phyloP scores from a whole-genome alignment of 371 early-diverging fungal species.

The Mortierella sp. region DNA sequence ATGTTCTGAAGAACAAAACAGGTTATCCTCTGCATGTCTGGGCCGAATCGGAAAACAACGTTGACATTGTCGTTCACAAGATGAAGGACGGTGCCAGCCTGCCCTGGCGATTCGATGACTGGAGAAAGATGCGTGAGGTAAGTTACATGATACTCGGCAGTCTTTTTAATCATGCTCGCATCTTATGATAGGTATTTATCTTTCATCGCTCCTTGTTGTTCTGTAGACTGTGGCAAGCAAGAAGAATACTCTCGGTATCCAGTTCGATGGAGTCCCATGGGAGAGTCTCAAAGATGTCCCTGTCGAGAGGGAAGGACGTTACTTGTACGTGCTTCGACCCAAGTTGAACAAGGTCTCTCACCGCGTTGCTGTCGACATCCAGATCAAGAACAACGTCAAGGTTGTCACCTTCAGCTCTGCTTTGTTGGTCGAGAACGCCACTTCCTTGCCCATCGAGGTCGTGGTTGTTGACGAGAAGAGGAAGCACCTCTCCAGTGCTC shows the following conservation, averaged over 20 bases:
- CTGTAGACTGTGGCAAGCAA: conserved; percentile 59
- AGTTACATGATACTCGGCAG: conserved; percentile 7
- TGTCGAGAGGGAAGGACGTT: conserved; percentile 91
- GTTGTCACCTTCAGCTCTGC: conserved; percentile 93
- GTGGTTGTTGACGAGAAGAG: conserved; percentile 78
- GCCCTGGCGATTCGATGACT: conserved; percentile 97
- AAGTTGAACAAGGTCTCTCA: conserved; percentile 83
- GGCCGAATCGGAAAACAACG: conserved; percentile 74
- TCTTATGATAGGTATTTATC: background rate
- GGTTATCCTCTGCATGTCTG: conserved; percentile 93
- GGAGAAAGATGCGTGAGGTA: conserved; percentile 92
- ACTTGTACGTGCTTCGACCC: conserved; percentile 84
- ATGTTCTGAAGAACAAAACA: conserved; percentile 89
- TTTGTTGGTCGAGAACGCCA: conserved; percentile 85
- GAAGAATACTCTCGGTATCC: conserved; percentile 84
- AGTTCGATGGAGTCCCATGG: conserved; percentile 91
- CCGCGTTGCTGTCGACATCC: conserved; percentile 89
- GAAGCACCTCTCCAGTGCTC: conserved; percentile 64
- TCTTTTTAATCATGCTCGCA: background rate
- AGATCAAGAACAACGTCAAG: conserved; percentile 89
- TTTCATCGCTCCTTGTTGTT: too few relatives aligned
- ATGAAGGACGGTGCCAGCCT: conserved; percentile 81
- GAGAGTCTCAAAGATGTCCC: conserved; percentile 89
- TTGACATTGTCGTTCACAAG: conserved; percentile 76
- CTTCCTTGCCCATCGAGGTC: conserved; percentile 84